Conservation (phyloP, 2,329 filamentous ascomycete species). For the Hortaea sp. region DNA sequence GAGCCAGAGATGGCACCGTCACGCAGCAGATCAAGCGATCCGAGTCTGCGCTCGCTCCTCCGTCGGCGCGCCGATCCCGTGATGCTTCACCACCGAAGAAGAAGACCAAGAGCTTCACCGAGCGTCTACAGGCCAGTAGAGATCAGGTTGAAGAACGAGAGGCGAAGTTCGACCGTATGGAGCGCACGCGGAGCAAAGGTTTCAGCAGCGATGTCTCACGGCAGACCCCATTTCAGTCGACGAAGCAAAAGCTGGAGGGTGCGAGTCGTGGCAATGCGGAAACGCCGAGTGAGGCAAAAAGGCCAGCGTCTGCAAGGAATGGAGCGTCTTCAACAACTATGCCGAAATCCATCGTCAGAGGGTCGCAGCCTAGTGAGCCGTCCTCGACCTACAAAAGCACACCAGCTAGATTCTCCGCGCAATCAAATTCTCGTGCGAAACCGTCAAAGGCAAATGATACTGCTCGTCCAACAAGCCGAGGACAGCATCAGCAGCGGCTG, state of each 20-base stretch:
- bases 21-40: slow-evolving; percentile 10
- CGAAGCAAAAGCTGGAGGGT: background rate
- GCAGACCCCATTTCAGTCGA: background rate
- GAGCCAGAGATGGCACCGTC: slow-evolving; percentile 39
- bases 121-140: slow-evolving; percentile 65
- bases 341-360: background rate
- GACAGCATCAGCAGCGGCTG: background rate
- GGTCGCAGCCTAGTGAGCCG: background rate
- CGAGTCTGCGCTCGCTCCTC: slow-evolving; percentile 1
- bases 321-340: too few species aligned
- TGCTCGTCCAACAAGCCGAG: background rate
- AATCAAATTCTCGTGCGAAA: background rate
- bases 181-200: slow-evolving; percentile 29
- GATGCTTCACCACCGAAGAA: slow-evolving; percentile 11
- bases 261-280: background rate
- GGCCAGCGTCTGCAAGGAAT: background rate
- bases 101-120: slow-evolving; percentile 60
- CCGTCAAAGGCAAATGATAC: too few species aligned
- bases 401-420: background rate
- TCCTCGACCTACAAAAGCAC: background rate
- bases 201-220: slow-evolving; percentile 10
- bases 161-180: slow-evolving; percentile 34
- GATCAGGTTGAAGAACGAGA: slow-evolving; percentile 32
- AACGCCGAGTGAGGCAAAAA: background rate
- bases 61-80: slow-evolving; percentile 2